Evolutionary conservation across 176 grass and related monocot genomes (phyloP), one percentile per base, ranked within the genome.

Genomic region (Bromus sterilis): DNA sequence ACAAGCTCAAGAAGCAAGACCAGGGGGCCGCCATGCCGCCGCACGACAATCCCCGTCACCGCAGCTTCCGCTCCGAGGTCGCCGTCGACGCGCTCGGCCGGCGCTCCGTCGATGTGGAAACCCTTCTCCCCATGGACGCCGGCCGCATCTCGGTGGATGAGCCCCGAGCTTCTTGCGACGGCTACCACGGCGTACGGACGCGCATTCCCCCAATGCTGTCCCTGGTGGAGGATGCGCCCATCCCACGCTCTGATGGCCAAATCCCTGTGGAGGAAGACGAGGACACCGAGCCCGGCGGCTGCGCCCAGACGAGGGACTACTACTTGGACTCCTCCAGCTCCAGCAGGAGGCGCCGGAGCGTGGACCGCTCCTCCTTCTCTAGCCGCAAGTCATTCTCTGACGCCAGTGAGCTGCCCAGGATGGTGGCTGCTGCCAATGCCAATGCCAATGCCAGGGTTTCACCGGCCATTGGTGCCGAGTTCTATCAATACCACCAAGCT

Each of bases 281-380:
- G 6, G 43, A 57, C 1, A 35, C 16, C 0, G 43, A 85, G 57
- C 95, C 95, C 12, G 92, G 95, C 14, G 85, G 90, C 35, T 71
- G 82, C 13, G 35, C 72, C 33, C 95, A 98, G 84, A 98, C 95
- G 56, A 91, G 92, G 81, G 88, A 98, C 33, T 98, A 95, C 74
- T 97, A 97, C 90, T 26, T 92, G 6, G 88, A 98, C 60, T 91
- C 95, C 6, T 91, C 95, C 59, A 90, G 89, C 26, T 91, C 92
- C 57, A 92, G 89, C 85, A 81, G 95, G 64, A 81, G 86, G 69
- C 85, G 95, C 5, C 88, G 90, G 32, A 98, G 95, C 84, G 55
- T 98, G 16, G 95, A 98, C 56, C 74, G 86, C 62, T 93, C 94
- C 1, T 63, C 77, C 25, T 23, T 29, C 81, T 97, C 94, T 41